Conservation (phyloP, 306 rosid genomes). For the Glycine tomentella region DNA sequence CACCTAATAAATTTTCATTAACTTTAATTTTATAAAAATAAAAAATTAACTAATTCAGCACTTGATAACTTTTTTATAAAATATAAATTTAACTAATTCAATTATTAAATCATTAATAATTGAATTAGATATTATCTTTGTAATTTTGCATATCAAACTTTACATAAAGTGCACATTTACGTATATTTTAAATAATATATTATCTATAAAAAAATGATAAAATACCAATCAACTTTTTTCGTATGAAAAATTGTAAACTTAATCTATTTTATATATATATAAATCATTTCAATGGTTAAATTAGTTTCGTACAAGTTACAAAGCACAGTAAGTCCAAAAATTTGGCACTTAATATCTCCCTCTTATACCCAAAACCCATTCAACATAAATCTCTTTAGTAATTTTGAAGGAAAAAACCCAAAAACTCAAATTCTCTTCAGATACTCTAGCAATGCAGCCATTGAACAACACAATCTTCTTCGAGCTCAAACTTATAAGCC, state of each 20-base stretch:
- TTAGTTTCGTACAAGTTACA: not conserved
- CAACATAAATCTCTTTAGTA: not conserved
- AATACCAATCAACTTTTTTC: not conserved
- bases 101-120: too few species aligned
- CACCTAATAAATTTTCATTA: too few species aligned
- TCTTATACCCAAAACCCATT: not conserved
- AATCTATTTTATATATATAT: not conserved
- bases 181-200: too few species aligned
- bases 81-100: too few species aligned
- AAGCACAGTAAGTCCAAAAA: not conserved
- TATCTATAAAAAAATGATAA: too few species aligned
- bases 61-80: too few species aligned
- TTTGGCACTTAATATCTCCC: not conserved
- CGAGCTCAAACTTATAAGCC: not conserved
- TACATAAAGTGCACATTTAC: too few species aligned
- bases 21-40: too few species aligned
- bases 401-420: not conserved
- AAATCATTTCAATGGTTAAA: not conserved
- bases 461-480: not conserved
- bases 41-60: too few species aligned
- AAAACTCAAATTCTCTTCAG: not conserved
- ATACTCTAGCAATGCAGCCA: not conserved
- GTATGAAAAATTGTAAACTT: not conserved
- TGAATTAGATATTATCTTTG: too few species aligned
- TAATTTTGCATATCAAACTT: too few species aligned